Base-by-base conservation (phyloP, 1,284 basidiomycete species). In the Austroboletus novae-zelandiae region DNA sequence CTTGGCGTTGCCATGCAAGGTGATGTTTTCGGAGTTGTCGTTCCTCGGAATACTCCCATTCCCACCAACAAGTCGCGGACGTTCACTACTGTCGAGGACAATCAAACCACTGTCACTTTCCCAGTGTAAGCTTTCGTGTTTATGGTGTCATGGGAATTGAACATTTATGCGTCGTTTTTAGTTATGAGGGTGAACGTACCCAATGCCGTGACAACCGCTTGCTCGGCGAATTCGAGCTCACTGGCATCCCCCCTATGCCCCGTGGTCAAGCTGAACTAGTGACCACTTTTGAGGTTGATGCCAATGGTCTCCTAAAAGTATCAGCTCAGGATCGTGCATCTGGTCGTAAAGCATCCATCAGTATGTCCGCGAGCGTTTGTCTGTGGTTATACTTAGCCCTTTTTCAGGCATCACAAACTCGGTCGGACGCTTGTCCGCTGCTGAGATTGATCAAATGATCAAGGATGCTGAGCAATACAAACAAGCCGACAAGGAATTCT, bases 1-100 rank as follows among this genome's bases (percentile, higher is more conserved):
- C 88, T 97, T 62, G 95, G 95, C 87, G 94, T 98, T 61, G 95
- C 93, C 72, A 97, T 95, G 93, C 94, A 96, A 72, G 94, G 94
- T 67, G 94, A 96, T 70, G 91, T 97, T 70, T 96, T 98, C 72
- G 94, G 93, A 78, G 86, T 94, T 58, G 92, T 98, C 66, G 91
- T 98, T 65, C 93, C 93, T 67, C 89, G 95, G 66, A 98, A 98
- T 81, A 97, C 95, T 57, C 91, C 94, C 62, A 95, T 98, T 72
- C 94, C 95, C 53, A 92, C 94, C 71, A 96, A 94, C 84, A 97
- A 97, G 79, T 94, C 91, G 42, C 81, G 93, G 68, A 89, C 87
- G 51, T 98, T 98, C 83, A 96, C 94, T 61, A 98, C 95, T 45
- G 93, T 96, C 58, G 93, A 96, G 81, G 95, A 98, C 81, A 98